Evolutionary conservation across 306 rosid genomes (phyloP), one percentile per base, ranked within the genome.

Genomic region (Vigna angularis): DNA sequence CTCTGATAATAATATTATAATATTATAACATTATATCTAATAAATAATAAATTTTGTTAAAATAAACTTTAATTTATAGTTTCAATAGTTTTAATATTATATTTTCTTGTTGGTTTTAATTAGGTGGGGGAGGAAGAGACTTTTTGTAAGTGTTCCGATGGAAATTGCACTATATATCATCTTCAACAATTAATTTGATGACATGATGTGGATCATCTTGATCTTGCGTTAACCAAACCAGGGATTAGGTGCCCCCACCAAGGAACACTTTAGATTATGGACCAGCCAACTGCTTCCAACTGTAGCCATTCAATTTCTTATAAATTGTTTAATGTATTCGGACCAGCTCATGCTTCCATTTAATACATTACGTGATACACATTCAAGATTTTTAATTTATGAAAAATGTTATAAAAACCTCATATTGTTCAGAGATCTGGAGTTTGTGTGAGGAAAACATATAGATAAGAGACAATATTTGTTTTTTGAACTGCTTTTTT

Each of bases 131-230:
- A 56, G 26, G 6, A 50, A 24, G 12, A 70, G 30, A 49, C 36
- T 14, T 45, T 13, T 67, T 51, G 30, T 10, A 16, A 48, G 47
- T 58, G 57, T 75, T 75, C 14, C 26, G n/a, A 7, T 58, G n/a
- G 32, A 28, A 61, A 57, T 74, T 68, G 83, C 69, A 73, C 40
- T 12, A 45, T 56, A 74, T 83, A 83, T 79, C 70, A 74, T 68
- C 30, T 52, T 74, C 70, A 74, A 79, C 49, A 61, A 74, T 78
- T 52, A 79, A 79, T 68, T 73, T 63, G 24, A 50, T 69, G 81
- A 74, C 34, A 74, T 36, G 61, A 79, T 42, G 57, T 11, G 38
- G 70, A 52, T 68, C 64, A 42, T 42, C 47, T 42, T 9, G 1
- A 66, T 66, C 65, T 45, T 65, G 38, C 50, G 4, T 56, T 38